Percentiles rank a stretch among this genome's conserved stretches.
These are phyloP conservation scores for Aspergillus arachidicola DNA, from an alignment of 2,329 filamentous ascomycete species.

Conservation along the genomic window DNA sequence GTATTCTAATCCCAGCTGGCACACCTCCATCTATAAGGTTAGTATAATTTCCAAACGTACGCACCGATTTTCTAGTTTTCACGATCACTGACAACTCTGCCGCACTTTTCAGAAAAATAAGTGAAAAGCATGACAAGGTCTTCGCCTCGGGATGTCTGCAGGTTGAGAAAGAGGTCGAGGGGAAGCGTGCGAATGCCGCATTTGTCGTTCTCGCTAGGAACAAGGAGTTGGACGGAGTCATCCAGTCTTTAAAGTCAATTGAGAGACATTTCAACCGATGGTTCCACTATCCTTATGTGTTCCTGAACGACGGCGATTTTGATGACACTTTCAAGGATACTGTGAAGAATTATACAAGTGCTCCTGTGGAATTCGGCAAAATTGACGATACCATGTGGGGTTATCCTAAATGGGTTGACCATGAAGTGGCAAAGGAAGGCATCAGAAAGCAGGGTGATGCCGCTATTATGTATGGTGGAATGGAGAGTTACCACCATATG, in stretches of 20 bases:
- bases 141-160: constrained; percentile 85
- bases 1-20: constrained; percentile 84
- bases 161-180: constrained; percentile 67
- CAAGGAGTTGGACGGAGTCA: constrained; percentile 92
- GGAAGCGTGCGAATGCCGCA: constrained; percentile 85
- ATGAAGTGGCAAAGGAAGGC: constrained; percentile 90
- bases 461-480: constrained; percentile 98
- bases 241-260: constrained; percentile 96
- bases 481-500: constrained; percentile 99
- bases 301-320: constrained; percentile 97
- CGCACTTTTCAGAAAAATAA: constrained; percentile 73
- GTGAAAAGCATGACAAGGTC: constrained; percentile 94
- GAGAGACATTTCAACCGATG: constrained; percentile 98
- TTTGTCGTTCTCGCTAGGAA: constrained; percentile 96
- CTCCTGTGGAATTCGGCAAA: constrained; percentile 86
- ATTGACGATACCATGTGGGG: constrained; percentile 93
- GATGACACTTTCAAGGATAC: constrained; percentile 90
- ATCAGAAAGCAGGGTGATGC: constrained; percentile 95
- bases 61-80: background rate
- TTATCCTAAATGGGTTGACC: constrained; percentile 94
- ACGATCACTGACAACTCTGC: constrained; percentile 20
- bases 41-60: constrained; percentile 27
- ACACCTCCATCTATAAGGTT: constrained; percentile 89
- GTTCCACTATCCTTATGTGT: constrained; percentile 98
- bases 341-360: constrained; percentile 86